Percentiles rank a stretch among this genome's conserved stretches.
Evolutionary conservation across 1,139 yeast species (phyloP).

Genomic region (Taiozyma sp.): DNA sequence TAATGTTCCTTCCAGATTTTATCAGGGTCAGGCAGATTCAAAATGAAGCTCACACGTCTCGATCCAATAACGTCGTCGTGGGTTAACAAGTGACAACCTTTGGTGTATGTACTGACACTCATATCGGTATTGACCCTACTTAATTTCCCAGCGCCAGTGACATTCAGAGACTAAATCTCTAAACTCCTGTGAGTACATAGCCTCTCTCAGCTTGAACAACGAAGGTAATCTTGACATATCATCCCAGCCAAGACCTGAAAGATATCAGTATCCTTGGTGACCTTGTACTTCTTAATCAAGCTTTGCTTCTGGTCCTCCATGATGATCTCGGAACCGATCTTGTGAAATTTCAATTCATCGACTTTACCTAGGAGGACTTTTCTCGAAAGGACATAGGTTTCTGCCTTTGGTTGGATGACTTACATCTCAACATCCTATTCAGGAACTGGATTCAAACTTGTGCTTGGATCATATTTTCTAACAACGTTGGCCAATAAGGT

Average conservation of each 20-base stretch:
- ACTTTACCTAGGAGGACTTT: slow-evolving; percentile 4
- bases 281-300: slow-evolving; percentile 11
- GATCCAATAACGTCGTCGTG: slow-evolving; percentile 99
- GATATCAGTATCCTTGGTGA: slow-evolving; percentile 10
- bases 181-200: slow-evolving; percentile 81
- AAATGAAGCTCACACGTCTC: slow-evolving; percentile 85
- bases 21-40: slow-evolving; percentile 91
- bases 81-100: slow-evolving; percentile 89
- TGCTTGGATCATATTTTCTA: background rate
- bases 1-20: slow-evolving; percentile 79
- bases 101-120: slow-evolving; percentile 85
- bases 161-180: slow-evolving; percentile 71
- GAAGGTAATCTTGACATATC: slow-evolving; percentile 74
- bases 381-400: background rate
- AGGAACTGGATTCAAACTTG: background rate
- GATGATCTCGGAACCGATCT: slow-evolving; percentile 12
- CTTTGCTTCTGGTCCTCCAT: slow-evolving; percentile 13
- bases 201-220: slow-evolving; percentile 73
- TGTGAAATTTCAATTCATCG: slow-evolving; percentile 14
- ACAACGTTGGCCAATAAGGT: slow-evolving; percentile 8
- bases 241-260: slow-evolving; percentile 77
- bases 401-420: background rate
- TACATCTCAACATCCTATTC: slow-evolving; percentile 2
- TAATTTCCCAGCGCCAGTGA: slow-evolving; percentile 85
- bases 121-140: slow-evolving; percentile 90